Conservation (phyloP, 1,284 basidiomycete genomes). For the Pterulicium gracile region DNA sequence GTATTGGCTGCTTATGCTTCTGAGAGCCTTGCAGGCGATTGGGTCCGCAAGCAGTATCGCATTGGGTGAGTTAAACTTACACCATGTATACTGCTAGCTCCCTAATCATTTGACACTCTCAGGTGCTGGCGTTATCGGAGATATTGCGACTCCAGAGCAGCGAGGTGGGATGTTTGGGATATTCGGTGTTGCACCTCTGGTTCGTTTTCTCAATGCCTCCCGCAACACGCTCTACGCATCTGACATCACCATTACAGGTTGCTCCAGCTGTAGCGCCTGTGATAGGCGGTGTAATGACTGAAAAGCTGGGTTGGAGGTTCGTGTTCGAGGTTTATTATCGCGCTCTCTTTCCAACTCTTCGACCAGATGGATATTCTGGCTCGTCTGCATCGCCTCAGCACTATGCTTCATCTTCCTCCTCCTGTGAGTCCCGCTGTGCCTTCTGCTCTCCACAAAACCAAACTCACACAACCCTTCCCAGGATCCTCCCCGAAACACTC, state of each 20-base stretch:
- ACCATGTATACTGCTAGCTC: not conserved
- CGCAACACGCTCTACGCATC: conserved; percentile 6
- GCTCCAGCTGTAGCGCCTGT: conserved; percentile 43
- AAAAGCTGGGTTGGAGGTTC: conserved; percentile 58
- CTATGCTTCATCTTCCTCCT: conserved; percentile 42
- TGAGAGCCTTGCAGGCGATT: conserved; percentile 49
- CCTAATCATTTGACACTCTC: not conserved
- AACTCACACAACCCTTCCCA: conserved; percentile 12
- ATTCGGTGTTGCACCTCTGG: conserved; percentile 33
- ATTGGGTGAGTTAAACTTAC: conserved; percentile 24
- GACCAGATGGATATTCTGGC: conserved; percentile 68
- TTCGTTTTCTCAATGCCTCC: conserved; percentile 10
- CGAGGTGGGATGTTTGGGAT: conserved; percentile 44
- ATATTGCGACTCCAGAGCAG: conserved; percentile 41
- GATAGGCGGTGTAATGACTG: conserved; percentile 48
- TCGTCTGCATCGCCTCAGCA: conserved; percentile 52
- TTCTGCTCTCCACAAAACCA: not conserved
- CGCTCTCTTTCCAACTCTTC: not conserved
- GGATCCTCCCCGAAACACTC: conserved; percentile 55
- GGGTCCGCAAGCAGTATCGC: conserved; percentile 53
- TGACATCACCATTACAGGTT: conserved; percentile 20
- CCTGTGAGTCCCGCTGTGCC: conserved; percentile 28
- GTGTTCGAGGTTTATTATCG: conserved; percentile 8
- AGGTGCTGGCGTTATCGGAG: conserved; percentile 49
- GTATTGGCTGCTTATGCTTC: conserved; percentile 51